Base-by-base conservation (phyloP, 2,329 filamentous ascomycete species). In the Penicillium thymicola region DNA sequence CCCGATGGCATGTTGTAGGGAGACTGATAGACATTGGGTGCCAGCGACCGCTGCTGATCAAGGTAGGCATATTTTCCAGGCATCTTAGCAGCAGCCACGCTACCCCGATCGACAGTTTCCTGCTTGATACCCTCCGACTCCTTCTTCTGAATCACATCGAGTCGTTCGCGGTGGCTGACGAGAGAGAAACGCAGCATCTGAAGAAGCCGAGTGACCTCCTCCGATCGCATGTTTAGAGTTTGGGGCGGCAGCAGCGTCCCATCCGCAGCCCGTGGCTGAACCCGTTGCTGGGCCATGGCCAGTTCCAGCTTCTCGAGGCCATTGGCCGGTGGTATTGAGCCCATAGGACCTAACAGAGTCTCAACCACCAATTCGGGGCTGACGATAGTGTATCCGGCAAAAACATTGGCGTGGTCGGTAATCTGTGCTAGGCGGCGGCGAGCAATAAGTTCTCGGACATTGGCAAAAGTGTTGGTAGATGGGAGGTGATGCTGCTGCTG, bases 161-260 rank as follows among this genome's bases (percentile, higher is more conserved):
- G 62, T 42, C 70, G 68, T 62, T 76, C 68, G 32, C 71, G 69
- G 58, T 75, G 72, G 52, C 73, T 75, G 34, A 75, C 68, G 28
- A 77, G 62, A 10, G 75, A 76, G 61, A 77, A 76, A 28, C 75
- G 74, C 21, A 77, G 72, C 75, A 77, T 77, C 50, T 75, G 70
- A 42, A 77, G 65, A 40, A 77, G 59, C 37, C 73, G 72, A 30
- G 70, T 75, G 59, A 77, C 75, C 64, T 77, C 75, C 48, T 76
- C 74, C 30, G 74, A 75, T 30, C 73, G 67, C 73, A 76, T 77
- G 58, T 77, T 75, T 47, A 77, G 66, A 32, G 72, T 73, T 53
- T 75, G 75, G 51, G 69, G 64, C 14, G 72, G 69, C 27, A 75
- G 61, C 51, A 75, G 56, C 46, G 72, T 71, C 46, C 73, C 74